These are phyloP conservation scores for Mycosarcoma mackinlayi DNA, from an alignment of 1,284 basidiomycete genomes.

Conservation along the genomic window DNA sequence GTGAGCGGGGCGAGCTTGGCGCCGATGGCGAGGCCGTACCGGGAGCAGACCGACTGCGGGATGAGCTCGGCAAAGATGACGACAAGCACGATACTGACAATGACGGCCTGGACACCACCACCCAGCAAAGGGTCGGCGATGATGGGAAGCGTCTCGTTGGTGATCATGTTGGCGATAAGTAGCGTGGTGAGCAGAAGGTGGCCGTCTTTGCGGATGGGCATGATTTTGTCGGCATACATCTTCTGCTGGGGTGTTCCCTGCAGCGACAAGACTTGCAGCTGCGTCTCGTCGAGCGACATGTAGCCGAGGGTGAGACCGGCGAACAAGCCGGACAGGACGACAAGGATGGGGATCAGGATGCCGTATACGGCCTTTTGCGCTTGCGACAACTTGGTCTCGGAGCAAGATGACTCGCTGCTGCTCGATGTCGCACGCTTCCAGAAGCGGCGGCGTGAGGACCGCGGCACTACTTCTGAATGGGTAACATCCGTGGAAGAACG, in stretches of 20 bases:
- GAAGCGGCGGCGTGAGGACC: conserved; percentile 19
- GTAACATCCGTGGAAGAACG: conserved; percentile 4
- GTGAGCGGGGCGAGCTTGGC: conserved; percentile 66
- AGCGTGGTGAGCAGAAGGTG: conserved; percentile 66
- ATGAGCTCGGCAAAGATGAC: conserved; percentile 88
- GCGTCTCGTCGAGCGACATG: conserved; percentile 92
- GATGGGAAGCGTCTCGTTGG: conserved; percentile 78
- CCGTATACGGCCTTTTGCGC: conserved; percentile 56
- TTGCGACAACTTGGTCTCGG: conserved; percentile 26
- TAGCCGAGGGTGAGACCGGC: conserved; percentile 85
- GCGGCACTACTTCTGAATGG: background rate
- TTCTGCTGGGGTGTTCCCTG: conserved; percentile 85
- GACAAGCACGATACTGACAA: conserved; percentile 65
- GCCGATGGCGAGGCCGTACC: conserved; percentile 68
- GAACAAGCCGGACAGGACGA: conserved; percentile 74
- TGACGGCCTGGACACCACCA: conserved; percentile 78
- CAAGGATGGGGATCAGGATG: conserved; percentile 73
- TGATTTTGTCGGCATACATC: conserved; percentile 83
- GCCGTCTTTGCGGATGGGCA: conserved; percentile 78
- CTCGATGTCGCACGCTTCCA: conserved; percentile 35
- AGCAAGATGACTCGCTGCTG: conserved; percentile 5
- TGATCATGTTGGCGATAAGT: conserved; percentile 68
- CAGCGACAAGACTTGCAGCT: conserved; percentile 85
- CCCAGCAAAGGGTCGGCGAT: conserved; percentile 88
- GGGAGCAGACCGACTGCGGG: conserved; percentile 73